Percentiles rank a stretch among this genome's conserved stretches.
Conservation (phyloP, 2,329 filamentous ascomycete species). For the Ophiognomonia clavigignenti-juglandacearum region DNA sequence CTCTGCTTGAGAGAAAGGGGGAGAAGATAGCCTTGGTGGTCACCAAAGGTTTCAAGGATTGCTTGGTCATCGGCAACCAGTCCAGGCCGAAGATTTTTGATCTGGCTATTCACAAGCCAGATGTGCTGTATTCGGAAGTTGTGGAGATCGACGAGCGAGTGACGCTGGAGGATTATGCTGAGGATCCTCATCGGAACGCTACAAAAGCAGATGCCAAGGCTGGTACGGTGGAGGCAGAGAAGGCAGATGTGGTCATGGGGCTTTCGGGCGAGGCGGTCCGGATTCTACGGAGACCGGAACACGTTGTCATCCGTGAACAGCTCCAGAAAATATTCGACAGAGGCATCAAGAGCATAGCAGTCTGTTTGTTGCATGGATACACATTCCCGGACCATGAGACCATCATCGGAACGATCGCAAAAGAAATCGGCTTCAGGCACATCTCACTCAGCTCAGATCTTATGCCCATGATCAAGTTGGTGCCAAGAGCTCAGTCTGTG, state of each 20-base stretch:
- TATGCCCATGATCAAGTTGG: constrained; percentile 87
- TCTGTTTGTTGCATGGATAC: constrained; percentile 89
- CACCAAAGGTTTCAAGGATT: constrained; percentile 84
- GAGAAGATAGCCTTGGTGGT: constrained; percentile 84
- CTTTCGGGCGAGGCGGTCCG: constrained; percentile 71
- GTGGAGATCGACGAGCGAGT: constrained; percentile 90
- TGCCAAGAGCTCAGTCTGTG: constrained; percentile 69
- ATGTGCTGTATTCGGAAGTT: constrained; percentile 79
- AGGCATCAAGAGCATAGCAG: constrained; percentile 76
- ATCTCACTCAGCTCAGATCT: constrained; percentile 76
- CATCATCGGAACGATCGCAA: constrained; percentile 68
- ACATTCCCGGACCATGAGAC: constrained; percentile 86
- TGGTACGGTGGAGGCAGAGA: constrained; percentile 39
- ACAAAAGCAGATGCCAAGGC: constrained; percentile 51
- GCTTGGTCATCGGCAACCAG: constrained; percentile 85
- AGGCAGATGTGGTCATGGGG: constrained; percentile 61
- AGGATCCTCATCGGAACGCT: constrained; percentile 65
- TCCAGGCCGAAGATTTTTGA: constrained; percentile 88
- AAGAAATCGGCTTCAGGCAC: constrained; percentile 76
- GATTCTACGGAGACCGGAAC: constrained; percentile 59
- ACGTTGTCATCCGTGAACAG: constrained; percentile 51
- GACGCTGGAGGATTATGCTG: constrained; percentile 86
- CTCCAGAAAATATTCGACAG: constrained; percentile 63
- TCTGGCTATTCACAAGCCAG: constrained; percentile 78
- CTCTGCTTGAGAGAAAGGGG: constrained; percentile 82